Evolutionary conservation across 768 basidiomycete species (phyloP).

Genomic region (Trametes cinnabarina): DNA sequence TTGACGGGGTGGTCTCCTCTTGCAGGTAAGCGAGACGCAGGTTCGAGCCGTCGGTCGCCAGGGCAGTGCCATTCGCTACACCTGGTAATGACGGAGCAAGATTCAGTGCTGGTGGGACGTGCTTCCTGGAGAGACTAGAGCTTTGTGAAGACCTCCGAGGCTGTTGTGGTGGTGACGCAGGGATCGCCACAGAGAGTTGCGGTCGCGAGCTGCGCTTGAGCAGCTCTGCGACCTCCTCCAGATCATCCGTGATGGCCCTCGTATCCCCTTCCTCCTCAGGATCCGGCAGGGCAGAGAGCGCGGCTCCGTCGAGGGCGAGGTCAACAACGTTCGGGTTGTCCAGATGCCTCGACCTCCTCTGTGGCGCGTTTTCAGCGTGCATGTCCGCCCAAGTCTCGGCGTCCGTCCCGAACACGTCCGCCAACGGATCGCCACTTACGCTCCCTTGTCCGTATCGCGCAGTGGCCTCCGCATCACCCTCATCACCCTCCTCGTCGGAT

Average conservation of each 20-base stretch:
- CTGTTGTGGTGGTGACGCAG: slow-evolving; percentile 37
- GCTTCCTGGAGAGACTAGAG: slow-evolving; percentile 35
- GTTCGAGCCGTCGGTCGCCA: slow-evolving; percentile 34
- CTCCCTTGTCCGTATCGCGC: slow-evolving; percentile 33
- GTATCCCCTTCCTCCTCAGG: slow-evolving; percentile 27
- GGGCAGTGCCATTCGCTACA: slow-evolving; percentile 34
- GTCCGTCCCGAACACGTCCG: slow-evolving; percentile 66
- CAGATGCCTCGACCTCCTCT: slow-evolving; percentile 22
- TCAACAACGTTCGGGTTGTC: slow-evolving; percentile 50
- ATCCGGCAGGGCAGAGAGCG: slow-evolving; percentile 30
- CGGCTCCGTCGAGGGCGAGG: slow-evolving; percentile 48
- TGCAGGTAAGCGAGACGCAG: slow-evolving; percentile 48
- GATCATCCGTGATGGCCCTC: slow-evolving; percentile 40
- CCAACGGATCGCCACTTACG: slow-evolving; percentile 48
- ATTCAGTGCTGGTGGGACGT: slow-evolving; percentile 53
- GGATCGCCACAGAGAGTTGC: slow-evolving; percentile 37
- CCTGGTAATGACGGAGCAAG: slow-evolving; percentile 32
- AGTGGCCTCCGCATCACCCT: slow-evolving; percentile 37
- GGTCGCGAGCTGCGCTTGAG: slow-evolving; percentile 29
- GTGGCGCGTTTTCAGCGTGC: slow-evolving; percentile 32
- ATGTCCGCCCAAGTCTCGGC: slow-evolving; percentile 61
- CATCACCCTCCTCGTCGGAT: slow-evolving; percentile 20
- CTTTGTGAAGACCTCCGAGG: slow-evolving; percentile 11
- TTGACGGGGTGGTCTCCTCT: slow-evolving; percentile 25
- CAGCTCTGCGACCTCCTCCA: slow-evolving; percentile 33